Conservation (phyloP, 1,139 yeast species). For the Protomyces pachydermus region DNA sequence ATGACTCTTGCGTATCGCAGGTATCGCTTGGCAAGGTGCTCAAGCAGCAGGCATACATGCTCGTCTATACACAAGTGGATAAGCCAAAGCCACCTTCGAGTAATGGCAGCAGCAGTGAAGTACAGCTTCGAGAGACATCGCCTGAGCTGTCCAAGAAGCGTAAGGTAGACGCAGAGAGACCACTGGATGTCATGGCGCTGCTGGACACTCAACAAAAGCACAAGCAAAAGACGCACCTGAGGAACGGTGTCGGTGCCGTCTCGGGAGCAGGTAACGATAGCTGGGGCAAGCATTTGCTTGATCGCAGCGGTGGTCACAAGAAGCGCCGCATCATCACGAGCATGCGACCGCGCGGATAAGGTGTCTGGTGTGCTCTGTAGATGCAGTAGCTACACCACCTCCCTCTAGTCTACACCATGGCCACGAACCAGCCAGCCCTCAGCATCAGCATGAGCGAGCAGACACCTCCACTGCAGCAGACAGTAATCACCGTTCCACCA, state of each 20-base stretch:
- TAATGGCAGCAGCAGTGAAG: background rate
- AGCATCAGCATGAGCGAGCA: background rate
- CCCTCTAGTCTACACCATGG: background rate
- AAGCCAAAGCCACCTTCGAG: background rate
- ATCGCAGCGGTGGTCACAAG: background rate
- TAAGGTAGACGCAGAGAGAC: background rate
- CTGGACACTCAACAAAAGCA: background rate
- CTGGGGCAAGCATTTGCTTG: background rate
- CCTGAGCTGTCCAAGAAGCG: background rate
- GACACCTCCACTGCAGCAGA: background rate
- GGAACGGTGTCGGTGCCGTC: background rate
- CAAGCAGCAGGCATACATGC: slow-evolving; percentile 83
- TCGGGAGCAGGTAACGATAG: background rate
- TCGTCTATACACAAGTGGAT: slow-evolving; percentile 50
- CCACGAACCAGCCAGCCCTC: background rate
- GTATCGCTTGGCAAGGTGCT: slow-evolving; percentile 69
- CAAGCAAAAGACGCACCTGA: background rate
- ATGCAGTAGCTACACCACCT: background rate
- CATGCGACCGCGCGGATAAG: background rate
- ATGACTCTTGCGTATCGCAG: slow-evolving; percentile 78
- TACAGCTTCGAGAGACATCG: background rate
- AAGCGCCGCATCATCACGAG: background rate
- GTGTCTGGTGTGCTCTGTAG: background rate
- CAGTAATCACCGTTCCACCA: background rate
- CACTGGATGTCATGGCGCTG: background rate